Conservation (phyloP, 169 alveolate species). For the Plasmodium ovale region DNA sequence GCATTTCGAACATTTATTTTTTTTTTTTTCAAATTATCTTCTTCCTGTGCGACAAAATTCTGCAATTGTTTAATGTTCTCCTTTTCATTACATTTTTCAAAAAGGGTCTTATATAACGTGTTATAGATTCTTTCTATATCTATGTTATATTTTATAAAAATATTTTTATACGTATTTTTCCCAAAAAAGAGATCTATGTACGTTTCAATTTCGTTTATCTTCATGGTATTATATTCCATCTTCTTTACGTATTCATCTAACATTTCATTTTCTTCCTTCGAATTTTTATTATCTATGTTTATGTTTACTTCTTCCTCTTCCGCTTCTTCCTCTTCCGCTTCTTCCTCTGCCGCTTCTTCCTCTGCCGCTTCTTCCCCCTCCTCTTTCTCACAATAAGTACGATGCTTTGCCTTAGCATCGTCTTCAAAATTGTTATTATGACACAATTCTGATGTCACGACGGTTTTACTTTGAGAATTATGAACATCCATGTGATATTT, state of each 20-base stretch:
- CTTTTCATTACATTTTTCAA: slow-evolving; percentile 61
- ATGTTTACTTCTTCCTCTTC: slow-evolving; percentile 36
- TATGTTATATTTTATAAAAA: slow-evolving; percentile 37
- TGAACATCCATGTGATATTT: too few species aligned
- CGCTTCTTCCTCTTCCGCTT: not conserved
- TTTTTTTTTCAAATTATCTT: slow-evolving; percentile 21
- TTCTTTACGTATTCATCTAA: slow-evolving; percentile 43
- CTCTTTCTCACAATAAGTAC: too few species aligned
- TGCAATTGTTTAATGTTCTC: slow-evolving; percentile 54
- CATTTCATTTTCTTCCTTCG: slow-evolving; percentile 59
- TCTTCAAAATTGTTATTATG: not conserved
- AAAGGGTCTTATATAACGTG: slow-evolving; percentile 13
- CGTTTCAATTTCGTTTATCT: slow-evolving; percentile 27
- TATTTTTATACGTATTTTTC: slow-evolving; percentile 39
- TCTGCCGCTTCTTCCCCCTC: too few species aligned
- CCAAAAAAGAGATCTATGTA: slow-evolving; percentile 69
- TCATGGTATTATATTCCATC: slow-evolving; percentile 33
- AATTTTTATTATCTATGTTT: slow-evolving; percentile 48
- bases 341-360: not conserved
- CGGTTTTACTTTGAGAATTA: too few species aligned
- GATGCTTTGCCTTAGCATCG: too few species aligned
- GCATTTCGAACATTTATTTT: slow-evolving; percentile 55
- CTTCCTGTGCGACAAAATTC: slow-evolving; percentile 55
- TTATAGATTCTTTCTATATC: slow-evolving; percentile 44
- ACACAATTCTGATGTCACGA: not conserved